Evolutionary conservation across 1,284 basidiomycete genomes (phyloP).

Genomic region (Ceratobasidium sp.): DNA sequence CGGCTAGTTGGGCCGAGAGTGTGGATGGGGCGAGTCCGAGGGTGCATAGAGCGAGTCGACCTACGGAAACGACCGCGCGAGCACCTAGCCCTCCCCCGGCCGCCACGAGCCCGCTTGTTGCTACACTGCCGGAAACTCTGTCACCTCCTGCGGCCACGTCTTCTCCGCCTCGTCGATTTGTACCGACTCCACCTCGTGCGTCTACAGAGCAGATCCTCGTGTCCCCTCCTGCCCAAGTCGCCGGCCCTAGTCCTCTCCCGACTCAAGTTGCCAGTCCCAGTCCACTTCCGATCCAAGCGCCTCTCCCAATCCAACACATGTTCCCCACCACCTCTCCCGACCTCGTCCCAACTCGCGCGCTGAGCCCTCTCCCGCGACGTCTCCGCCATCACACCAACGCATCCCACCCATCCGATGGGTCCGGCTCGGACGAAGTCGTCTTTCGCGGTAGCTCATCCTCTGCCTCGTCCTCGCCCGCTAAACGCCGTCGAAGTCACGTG

Average conservation of each 20-base stretch:
- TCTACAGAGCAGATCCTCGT: neutral
- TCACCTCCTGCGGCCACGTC: constrained; percentile 11
- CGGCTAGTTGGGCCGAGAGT: constrained; percentile 8
- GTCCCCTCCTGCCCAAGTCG: neutral
- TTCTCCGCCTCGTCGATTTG: constrained; percentile 9
- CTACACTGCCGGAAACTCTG: neutral
- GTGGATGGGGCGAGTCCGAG: neutral
- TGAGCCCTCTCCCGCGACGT: constrained; percentile 22
- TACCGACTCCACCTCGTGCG: neutral
- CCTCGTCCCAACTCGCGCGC: constrained; percentile 2
- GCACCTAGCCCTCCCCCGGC: neutral
- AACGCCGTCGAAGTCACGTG: neutral
- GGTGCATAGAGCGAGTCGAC: neutral
- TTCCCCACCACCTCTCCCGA: neutral
- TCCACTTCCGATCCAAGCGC: constrained; percentile 2
- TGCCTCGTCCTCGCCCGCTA: constrained; percentile 18
- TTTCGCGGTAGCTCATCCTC: constrained; percentile 27
- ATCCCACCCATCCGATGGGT: constrained; percentile 19
- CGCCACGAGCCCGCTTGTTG: neutral
- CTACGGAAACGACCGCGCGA: neutral
- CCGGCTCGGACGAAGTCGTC: constrained; percentile 37
- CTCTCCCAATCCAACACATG: neutral
- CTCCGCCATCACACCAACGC: constrained; percentile 19
- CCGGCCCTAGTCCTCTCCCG: neutral
- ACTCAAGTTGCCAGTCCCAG: neutral